Percentiles rank a stretch among this genome's conserved stretches.
These are phyloP conservation scores for Chaetomium strumarium DNA, from an alignment of 2,329 filamentous ascomycete species.

Conservation along the genomic window DNA sequence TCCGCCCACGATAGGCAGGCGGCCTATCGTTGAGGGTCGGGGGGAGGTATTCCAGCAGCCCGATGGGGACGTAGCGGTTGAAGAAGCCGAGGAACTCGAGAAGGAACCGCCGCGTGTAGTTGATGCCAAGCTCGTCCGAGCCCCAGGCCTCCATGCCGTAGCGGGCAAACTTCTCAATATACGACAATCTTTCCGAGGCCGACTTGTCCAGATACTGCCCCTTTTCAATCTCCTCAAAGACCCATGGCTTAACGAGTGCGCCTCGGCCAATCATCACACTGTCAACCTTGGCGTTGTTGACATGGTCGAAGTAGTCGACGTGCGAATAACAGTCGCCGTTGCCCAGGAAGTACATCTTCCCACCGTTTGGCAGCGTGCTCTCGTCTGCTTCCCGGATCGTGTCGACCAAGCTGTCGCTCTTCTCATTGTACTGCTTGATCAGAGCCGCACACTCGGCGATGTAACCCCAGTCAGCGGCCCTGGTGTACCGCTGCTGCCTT, in stretches of 20 bases:
- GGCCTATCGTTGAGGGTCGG: conserved; percentile 85
- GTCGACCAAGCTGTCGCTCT: conserved; percentile 62
- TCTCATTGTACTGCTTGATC: conserved; percentile 71
- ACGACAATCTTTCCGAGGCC: conserved; percentile 73
- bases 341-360: conserved; percentile 82
- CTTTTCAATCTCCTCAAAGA: conserved; percentile 91
- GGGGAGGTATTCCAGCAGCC: conserved; percentile 80
- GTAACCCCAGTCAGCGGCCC: conserved; percentile 88
- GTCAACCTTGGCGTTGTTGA: conserved; percentile 75
- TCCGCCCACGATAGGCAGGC: conserved; percentile 73
- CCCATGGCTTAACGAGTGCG: conserved; percentile 94
- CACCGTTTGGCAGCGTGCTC: conserved; percentile 63
- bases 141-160: conserved; percentile 95
- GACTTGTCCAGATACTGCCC: conserved; percentile 96
- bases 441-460: conserved; percentile 85
- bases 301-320: conserved; percentile 73
- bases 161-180: conserved; percentile 82
- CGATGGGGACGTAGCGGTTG: conserved; percentile 84
- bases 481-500: conserved; percentile 90
- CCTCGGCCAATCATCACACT: conserved; percentile 97
- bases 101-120: conserved; percentile 84
- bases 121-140: conserved; percentile 87
- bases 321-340: conserved; percentile 97
- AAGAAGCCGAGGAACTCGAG: conserved; percentile 95
- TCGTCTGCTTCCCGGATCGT: conserved; percentile 73